A percentile compares a stretch with the other conserved stretches of the same genome.
These are phyloP conservation scores for Colletotrichum tropicicola DNA, from an alignment of 2,329 filamentous ascomycete genomes.

Conservation along the genomic window DNA sequence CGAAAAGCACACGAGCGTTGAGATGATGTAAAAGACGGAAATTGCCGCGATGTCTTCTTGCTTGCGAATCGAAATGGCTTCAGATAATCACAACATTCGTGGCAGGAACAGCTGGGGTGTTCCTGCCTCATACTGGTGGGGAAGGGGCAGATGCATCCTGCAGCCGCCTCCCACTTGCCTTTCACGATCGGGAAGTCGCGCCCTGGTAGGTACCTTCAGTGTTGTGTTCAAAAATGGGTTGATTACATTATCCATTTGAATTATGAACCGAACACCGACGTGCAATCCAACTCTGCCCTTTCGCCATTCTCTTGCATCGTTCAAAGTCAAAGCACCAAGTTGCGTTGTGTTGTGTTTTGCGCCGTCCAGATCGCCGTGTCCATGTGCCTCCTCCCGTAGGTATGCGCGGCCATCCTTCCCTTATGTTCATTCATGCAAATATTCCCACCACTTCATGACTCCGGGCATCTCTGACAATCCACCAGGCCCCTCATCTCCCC, in stretches of 20 bases:
- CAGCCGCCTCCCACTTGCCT: not conserved
- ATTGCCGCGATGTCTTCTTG: too few species aligned
- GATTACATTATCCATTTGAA: slow-evolving; percentile 18
- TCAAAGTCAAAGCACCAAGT: not conserved
- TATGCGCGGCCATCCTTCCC: not conserved
- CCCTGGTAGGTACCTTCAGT: not conserved
- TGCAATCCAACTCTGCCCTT: not conserved
- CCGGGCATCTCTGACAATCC: not conserved
- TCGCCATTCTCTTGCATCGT: not conserved
- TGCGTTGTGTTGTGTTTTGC: not conserved
- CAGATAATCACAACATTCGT: too few species aligned
- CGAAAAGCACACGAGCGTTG: too few species aligned
- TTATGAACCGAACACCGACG: slow-evolving; percentile 6
- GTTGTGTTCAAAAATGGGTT: not conserved
- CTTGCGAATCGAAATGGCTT: too few species aligned
- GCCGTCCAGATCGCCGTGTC: not conserved
- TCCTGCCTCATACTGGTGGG: not conserved
- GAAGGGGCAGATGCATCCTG: not conserved
- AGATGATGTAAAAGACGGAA: too few species aligned
- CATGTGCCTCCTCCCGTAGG: not conserved
- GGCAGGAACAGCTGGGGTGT: too few species aligned
- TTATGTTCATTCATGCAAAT: not conserved
- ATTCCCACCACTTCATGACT: not conserved
- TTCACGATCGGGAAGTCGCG: too few species aligned
- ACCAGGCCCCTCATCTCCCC: not conserved